Conservation (phyloP, 2,329 filamentous ascomycete species). For the Clonostachys solani region DNA sequence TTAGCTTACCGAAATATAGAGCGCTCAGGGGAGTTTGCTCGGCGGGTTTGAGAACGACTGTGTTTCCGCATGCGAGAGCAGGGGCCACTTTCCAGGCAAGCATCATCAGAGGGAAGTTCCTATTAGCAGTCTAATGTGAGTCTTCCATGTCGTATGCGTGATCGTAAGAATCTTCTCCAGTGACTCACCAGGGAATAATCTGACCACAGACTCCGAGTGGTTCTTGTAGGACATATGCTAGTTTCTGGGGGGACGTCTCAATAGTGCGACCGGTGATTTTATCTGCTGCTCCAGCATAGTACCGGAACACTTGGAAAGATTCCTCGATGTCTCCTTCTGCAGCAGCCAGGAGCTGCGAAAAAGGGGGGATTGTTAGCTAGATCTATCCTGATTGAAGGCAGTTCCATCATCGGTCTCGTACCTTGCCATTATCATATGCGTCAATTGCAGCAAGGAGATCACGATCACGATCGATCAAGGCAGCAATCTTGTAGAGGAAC, state of each 20-base stretch:
- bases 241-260: slow-evolving; percentile 55
- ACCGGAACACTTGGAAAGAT: slow-evolving; percentile 39
- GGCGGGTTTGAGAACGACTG: slow-evolving; percentile 55
- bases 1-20: slow-evolving; percentile 16
- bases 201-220: slow-evolving; percentile 64
- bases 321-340: slow-evolving; percentile 51
- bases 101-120: slow-evolving; percentile 68
- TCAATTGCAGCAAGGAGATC: slow-evolving; percentile 43
- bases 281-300: slow-evolving; percentile 68
- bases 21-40: slow-evolving; percentile 57
- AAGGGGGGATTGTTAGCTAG: background rate
- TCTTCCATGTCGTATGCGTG: too few relatives aligned
- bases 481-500: slow-evolving; percentile 65
- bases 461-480: slow-evolving; percentile 60
- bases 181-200: slow-evolving; percentile 57
- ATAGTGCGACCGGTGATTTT: slow-evolving; percentile 69
- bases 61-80: slow-evolving; percentile 55
- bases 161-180: too few relatives aligned
- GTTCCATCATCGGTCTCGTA: slow-evolving; percentile 24
- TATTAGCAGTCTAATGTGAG: too few relatives aligned
- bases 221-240: slow-evolving; percentile 65
- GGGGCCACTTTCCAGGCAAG: slow-evolving; percentile 72
- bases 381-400: too few relatives aligned
- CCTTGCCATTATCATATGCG: slow-evolving; percentile 67
- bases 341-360: slow-evolving; percentile 52